Percentiles rank a stretch among this genome's conserved stretches.
Evolutionary conservation across 257 asterid genomes (phyloP).

Genomic region (Orobanche coerulescens): DNA sequence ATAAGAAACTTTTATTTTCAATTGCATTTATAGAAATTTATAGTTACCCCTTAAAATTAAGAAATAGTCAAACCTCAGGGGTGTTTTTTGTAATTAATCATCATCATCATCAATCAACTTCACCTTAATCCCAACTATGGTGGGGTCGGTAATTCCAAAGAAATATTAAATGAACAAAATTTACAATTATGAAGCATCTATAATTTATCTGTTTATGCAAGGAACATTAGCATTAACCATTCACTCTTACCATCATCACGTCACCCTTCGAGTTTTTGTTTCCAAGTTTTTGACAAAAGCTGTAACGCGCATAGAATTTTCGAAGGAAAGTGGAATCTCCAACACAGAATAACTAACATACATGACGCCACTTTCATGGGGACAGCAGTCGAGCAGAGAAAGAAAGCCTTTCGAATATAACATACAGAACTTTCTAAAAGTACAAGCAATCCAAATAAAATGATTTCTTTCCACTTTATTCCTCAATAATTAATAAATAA

Average conservation of each 20-base stretch:
- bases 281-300: background rate
- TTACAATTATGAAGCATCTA: background rate
- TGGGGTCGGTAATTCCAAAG: too few species aligned
- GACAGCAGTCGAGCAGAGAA: background rate
- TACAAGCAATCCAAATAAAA: background rate
- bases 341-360: background rate
- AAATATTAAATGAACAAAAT: background rate
- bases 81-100: too few species aligned
- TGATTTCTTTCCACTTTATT: background rate
- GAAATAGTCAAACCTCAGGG: too few species aligned
- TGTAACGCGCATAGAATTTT: background rate
- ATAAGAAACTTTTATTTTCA: too few species aligned
- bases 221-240: conserved; percentile 6
- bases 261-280: background rate
- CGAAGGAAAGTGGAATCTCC: background rate
- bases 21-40: too few species aligned
- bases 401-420: background rate
- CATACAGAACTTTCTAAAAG: background rate
- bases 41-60: too few species aligned
- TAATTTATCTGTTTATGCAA: background rate
- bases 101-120: too few species aligned
- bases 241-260: background rate
- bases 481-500: background rate
- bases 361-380: background rate
- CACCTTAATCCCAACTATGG: too few species aligned